Evolutionary conservation across 345 rosid genomes (phyloP).

Genomic region (Leavenworthia alabamica): DNA sequence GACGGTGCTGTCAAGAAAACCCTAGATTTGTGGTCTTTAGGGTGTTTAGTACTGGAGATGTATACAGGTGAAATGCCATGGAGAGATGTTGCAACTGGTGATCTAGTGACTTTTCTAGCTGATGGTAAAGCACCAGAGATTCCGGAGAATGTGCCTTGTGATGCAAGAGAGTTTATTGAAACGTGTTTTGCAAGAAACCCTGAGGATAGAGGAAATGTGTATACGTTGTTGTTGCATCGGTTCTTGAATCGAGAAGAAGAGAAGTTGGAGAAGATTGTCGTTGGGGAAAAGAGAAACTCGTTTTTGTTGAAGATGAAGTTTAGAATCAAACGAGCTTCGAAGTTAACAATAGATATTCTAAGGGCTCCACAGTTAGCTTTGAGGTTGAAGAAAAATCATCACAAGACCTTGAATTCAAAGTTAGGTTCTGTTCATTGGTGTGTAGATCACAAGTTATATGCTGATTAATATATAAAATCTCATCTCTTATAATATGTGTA

Average conservation of each 20-base stretch:
- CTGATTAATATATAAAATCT: not conserved
- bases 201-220: not conserved
- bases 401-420: not conserved
- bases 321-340: not conserved
- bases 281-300: not conserved
- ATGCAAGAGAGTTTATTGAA: constrained; percentile 5
- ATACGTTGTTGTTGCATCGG: not conserved
- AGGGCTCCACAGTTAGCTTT: not conserved
- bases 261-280: not conserved
- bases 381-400: not conserved
- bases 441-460: not conserved
- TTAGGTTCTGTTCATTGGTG: not conserved
- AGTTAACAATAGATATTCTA: not conserved
- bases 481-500: not conserved
- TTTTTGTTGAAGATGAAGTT: not conserved
- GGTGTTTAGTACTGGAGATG: constrained; percentile 41
- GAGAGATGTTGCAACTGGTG: not conserved
- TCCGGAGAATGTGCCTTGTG: not conserved
- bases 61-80: constrained; percentile 4
- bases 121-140: not conserved
- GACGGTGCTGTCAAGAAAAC: constrained; percentile 25
- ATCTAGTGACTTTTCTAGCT: not conserved
- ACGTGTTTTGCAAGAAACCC: not conserved
- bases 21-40: constrained; percentile 40
- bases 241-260: not conserved